Evolutionary conservation across 345 rosid genomes (phyloP).

Genomic region (Raphanus sativus): DNA sequence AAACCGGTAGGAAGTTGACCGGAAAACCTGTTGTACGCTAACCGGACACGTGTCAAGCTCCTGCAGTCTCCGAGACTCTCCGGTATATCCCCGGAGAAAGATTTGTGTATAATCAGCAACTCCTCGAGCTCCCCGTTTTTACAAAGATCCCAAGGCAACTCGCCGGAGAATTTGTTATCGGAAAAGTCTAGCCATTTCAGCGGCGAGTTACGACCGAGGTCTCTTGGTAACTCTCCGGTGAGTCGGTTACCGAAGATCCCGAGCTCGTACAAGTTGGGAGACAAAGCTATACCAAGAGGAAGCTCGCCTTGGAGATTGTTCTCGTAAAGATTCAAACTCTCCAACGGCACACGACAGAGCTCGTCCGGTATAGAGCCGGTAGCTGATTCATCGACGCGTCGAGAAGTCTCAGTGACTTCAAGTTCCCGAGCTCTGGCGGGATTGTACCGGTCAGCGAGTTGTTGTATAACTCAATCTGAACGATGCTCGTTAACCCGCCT

Average conservation of each 20-base stretch:
- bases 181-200: slow-evolving; percentile 84
- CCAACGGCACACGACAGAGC: slow-evolving; percentile 63
- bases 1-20: slow-evolving; percentile 74
- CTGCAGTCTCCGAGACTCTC: slow-evolving; percentile 54
- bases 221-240: slow-evolving; percentile 62
- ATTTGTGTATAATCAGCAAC: slow-evolving; percentile 63
- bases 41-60: slow-evolving; percentile 70
- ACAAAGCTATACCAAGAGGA: slow-evolving; percentile 59
- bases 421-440: slow-evolving; percentile 64
- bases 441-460: slow-evolving; percentile 78
- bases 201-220: slow-evolving; percentile 77
- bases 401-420: slow-evolving; percentile 61
- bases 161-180: slow-evolving; percentile 62
- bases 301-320: slow-evolving; percentile 65
- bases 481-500: slow-evolving; percentile 54
- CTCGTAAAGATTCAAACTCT: slow-evolving; percentile 86
- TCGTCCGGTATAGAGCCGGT: slow-evolving; percentile 75
- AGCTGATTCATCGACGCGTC: slow-evolving; percentile 89
- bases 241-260: slow-evolving; percentile 69
- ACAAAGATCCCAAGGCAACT: slow-evolving; percentile 64
- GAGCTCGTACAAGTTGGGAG: slow-evolving; percentile 76
- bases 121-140: slow-evolving; percentile 70
- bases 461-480: slow-evolving; percentile 94
- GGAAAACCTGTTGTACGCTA: slow-evolving; percentile 63
- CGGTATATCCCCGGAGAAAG: slow-evolving; percentile 70